These are phyloP conservation scores for Russula lepida DNA, from an alignment of 768 basidiomycete species.

Conservation along the genomic window DNA sequence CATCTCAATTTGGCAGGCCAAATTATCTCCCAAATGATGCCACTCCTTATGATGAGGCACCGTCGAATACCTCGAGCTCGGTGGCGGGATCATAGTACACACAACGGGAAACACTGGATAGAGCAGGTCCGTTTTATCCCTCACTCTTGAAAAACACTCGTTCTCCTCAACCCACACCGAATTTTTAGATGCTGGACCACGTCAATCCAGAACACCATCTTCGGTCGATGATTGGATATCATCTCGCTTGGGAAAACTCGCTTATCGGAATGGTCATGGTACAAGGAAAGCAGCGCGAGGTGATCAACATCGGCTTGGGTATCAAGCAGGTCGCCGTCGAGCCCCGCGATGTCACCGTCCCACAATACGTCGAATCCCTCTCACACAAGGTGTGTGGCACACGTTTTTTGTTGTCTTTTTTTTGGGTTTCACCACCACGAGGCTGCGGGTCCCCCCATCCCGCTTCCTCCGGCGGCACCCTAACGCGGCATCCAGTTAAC, in stretches of 20 bases:
- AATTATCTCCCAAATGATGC: constrained; percentile 65
- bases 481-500: constrained; percentile 33
- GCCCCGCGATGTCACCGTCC: constrained; percentile 48
- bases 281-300: constrained; percentile 64
- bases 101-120: constrained; percentile 72
- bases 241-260: constrained; percentile 57
- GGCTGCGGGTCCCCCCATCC: background rate
- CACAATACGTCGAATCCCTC: constrained; percentile 62
- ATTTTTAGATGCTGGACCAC: constrained; percentile 45
- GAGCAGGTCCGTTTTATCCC: constrained; percentile 46
- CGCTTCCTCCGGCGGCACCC: background rate
- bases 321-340: constrained; percentile 60
- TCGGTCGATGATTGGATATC: constrained; percentile 74
- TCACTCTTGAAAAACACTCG: background rate
- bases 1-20: constrained; percentile 38
- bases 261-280: constrained; percentile 82
- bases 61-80: constrained; percentile 66
- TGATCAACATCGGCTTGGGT: constrained; percentile 77
- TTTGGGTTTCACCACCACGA: background rate
- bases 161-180: constrained; percentile 34
- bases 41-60: constrained; percentile 80
- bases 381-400: constrained; percentile 56
- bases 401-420: background rate
- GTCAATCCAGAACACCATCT: constrained; percentile 42
- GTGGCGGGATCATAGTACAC: constrained; percentile 57